Percentiles rank a stretch among this genome's conserved stretches.
These are phyloP conservation scores for Nakazawaea ishiwadae DNA, from an alignment of 805 yeast genomes.

Conservation along the genomic window DNA sequence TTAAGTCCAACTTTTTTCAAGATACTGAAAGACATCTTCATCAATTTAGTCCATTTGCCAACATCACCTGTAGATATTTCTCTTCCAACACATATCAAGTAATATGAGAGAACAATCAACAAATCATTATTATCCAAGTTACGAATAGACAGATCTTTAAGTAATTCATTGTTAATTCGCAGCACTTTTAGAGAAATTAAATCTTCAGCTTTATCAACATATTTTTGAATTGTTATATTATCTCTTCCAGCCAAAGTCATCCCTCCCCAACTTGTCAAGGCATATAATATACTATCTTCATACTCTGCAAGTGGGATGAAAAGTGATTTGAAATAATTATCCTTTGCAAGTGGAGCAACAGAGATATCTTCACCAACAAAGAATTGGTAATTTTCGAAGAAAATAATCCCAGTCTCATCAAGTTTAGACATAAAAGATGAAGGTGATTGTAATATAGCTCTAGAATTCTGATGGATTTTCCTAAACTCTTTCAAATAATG, in stretches of 20 bases:
- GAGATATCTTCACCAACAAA: constrained; percentile 1
- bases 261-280: constrained; percentile 60
- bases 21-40: constrained; percentile 27
- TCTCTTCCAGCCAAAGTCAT: constrained; percentile 28
- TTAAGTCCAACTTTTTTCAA: constrained; percentile 24
- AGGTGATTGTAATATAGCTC: neutral
- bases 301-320: constrained; percentile 49
- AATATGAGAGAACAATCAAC: constrained; percentile 23
- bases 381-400: constrained; percentile 3
- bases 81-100: constrained; percentile 26
- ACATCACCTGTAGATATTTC: constrained; percentile 34
- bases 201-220: constrained; percentile 17
- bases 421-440: neutral
- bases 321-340: constrained; percentile 47
- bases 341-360: constrained; percentile 2
- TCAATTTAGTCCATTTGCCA: constrained; percentile 32
- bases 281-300: constrained; percentile 39
- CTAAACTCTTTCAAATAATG: constrained; percentile 2
- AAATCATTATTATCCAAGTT: constrained; percentile 18
- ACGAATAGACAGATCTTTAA: constrained; percentile 1
- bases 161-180: neutral
- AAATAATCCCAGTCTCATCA: constrained; percentile 5
- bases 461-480: neutral
- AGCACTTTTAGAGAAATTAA: constrained; percentile 20
- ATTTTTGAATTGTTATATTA: constrained; percentile 20